phyloP scores from a whole-genome alignment of 331 rosid species.

The Malus hybrid region DNA sequence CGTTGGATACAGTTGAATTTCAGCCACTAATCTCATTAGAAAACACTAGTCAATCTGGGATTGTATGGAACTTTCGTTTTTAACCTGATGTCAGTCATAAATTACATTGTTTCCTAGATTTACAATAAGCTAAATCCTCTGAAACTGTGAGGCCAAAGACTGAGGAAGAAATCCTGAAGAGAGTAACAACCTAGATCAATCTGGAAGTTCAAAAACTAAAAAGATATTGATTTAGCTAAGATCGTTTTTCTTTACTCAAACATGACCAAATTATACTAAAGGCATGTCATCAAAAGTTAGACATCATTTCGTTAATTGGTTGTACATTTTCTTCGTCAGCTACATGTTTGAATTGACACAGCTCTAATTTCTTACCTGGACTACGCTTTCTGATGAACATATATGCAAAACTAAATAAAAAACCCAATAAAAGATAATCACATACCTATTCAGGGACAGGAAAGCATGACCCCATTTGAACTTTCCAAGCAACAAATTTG shows the following conservation, averaged over 20 bases:
- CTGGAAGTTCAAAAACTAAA: background rate
- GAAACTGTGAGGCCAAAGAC: background rate
- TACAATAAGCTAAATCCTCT: background rate
- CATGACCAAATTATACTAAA: background rate
- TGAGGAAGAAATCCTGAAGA: background rate
- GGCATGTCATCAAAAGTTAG: background rate
- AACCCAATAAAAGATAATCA: background rate
- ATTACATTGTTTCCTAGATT: background rate
- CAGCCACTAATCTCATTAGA: background rate
- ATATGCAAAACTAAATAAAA: background rate
- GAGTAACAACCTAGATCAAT: background rate
- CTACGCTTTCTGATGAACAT: background rate
- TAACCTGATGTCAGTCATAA: background rate
- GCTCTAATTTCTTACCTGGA: background rate
- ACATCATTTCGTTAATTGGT: background rate
- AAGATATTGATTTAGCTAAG: background rate
- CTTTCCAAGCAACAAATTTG: slow-evolving; percentile 73
- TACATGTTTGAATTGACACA: background rate
- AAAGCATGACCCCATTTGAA: slow-evolving; percentile 99
- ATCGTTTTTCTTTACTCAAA: background rate
- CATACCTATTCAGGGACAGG: slow-evolving; percentile 75
- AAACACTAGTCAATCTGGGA: background rate
- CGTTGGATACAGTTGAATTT: background rate
- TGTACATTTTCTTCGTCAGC: background rate
- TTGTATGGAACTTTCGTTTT: background rate